phyloP scores from a whole-genome alignment of 805 yeast species.

The Yueomyces sinensis region DNA sequence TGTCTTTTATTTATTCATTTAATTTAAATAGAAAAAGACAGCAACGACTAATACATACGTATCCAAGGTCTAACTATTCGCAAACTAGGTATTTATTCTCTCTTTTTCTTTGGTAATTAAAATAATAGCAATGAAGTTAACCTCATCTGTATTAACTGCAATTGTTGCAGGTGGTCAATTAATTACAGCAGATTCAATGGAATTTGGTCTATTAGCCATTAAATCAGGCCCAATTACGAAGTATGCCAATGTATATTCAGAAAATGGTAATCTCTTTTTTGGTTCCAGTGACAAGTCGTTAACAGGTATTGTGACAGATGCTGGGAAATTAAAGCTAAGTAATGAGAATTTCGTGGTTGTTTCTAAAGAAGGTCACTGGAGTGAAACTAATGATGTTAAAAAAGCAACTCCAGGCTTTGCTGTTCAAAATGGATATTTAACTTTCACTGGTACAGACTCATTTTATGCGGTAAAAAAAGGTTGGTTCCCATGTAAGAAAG shows the following conservation, averaged over 20 bases:
- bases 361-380: constrained; percentile 10
- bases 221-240: constrained; percentile 19
- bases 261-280: constrained; percentile 7
- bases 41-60: too few species aligned
- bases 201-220: constrained; percentile 23
- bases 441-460: constrained; percentile 8
- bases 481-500: neutral
- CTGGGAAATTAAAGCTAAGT: constrained; percentile 17
- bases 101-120: too few species aligned
- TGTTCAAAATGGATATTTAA: constrained; percentile 1
- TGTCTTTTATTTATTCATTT: too few species aligned
- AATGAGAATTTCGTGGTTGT: constrained; percentile 23
- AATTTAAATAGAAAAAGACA: too few species aligned
- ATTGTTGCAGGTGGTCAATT: constrained; percentile 16
- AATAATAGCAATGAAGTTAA: constrained; percentile 3
- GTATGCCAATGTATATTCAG: constrained; percentile 10
- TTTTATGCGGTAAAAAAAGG: constrained; percentile 29
- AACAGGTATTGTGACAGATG: constrained; percentile 18
- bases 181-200: constrained; percentile 25
- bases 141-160: constrained; percentile 12
- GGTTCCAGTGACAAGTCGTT: constrained; percentile 6
- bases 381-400: constrained; percentile 12
- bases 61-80: too few species aligned
- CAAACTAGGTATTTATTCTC: too few species aligned
- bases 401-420: constrained; percentile 26